A percentile compares a stretch with the other conserved stretches of the same genome.
Conservation (phyloP, 2,329 filamentous ascomycete genomes). For the Colletotrichum cereale region DNA sequence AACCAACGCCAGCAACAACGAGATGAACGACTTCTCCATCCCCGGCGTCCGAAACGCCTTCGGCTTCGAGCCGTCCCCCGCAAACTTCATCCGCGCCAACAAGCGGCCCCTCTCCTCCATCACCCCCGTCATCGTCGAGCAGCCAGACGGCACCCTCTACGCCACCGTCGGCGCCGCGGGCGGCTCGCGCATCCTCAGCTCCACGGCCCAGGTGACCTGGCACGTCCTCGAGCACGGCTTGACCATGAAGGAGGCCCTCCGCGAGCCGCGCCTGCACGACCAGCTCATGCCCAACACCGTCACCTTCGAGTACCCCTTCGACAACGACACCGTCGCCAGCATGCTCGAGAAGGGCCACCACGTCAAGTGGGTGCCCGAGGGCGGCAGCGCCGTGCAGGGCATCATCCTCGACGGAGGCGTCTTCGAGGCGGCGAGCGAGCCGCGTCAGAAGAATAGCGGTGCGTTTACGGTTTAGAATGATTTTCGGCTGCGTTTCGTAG, state of each 20-base stretch:
- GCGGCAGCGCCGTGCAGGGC: conserved; percentile 78
- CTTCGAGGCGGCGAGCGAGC: conserved; percentile 84
- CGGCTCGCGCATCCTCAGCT: conserved; percentile 85
- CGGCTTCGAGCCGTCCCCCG: conserved; percentile 82
- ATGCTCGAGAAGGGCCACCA: conserved; percentile 77
- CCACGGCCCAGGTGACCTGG: conserved; percentile 80
- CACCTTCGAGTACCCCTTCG: conserved; percentile 76
- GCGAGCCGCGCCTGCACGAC: conserved; percentile 80
- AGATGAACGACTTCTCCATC: conserved; percentile 88
- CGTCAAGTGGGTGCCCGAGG: conserved; percentile 75
- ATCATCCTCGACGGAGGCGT: conserved; percentile 72
- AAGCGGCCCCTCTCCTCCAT: conserved; percentile 90
- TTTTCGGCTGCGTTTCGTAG: background rate
- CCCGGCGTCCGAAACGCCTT: conserved; percentile 84
- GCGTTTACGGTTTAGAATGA: conserved; percentile 64
- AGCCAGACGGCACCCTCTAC: conserved; percentile 73
- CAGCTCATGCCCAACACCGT: conserved; percentile 81
- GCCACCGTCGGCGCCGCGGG: conserved; percentile 82
- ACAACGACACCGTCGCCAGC: conserved; percentile 72
- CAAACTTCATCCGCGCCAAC: conserved; percentile 84
- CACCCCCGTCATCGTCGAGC: conserved; percentile 80
- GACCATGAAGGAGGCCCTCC: conserved; percentile 72
- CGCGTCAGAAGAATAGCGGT: conserved; percentile 78
- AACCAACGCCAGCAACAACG: conserved; percentile 61
- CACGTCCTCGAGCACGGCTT: conserved; percentile 76